These are phyloP conservation scores for Chrysoporthe austroafricana DNA, from an alignment of 2,329 filamentous ascomycete species.

Conservation along the genomic window DNA sequence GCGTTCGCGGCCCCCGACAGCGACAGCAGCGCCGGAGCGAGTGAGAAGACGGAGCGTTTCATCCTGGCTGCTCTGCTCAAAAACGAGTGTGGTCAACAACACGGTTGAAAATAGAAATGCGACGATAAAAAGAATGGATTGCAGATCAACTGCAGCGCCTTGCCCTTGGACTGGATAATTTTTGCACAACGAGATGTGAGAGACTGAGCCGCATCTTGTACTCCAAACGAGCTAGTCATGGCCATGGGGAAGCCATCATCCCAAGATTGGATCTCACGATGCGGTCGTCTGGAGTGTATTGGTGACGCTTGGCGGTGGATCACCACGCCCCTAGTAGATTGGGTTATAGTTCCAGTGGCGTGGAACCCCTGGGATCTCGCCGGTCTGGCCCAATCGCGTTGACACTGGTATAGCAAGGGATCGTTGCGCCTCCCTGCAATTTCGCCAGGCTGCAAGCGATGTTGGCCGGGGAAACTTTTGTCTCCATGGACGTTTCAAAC, in stretches of 20 bases:
- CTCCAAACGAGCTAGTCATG: not conserved
- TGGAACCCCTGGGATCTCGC: conserved; percentile 18
- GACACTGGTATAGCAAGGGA: not conserved
- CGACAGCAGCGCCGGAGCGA: conserved; percentile 23
- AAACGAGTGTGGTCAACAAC: conserved; percentile 24
- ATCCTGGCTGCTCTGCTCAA: not conserved
- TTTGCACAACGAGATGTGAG: not conserved
- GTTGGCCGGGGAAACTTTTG: conserved; percentile 18
- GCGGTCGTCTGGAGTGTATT: conserved; percentile 16
- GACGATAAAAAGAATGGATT: conserved; percentile 23
- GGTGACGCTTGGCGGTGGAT: conserved; percentile 15
- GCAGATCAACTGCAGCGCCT: conserved; percentile 28
- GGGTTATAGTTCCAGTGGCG: conserved; percentile 10
- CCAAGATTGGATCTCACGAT: conserved; percentile 20
- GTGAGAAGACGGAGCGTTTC: conserved; percentile 17
- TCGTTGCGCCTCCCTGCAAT: not conserved
- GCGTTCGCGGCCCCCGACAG: conserved; percentile 21
- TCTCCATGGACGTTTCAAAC: conserved; percentile 25
- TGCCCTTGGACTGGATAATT: not conserved
- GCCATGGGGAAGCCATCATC: not conserved
- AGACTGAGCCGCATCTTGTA: conserved; percentile 13
- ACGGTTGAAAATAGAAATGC: conserved; percentile 16
- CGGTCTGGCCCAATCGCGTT: conserved; percentile 7
- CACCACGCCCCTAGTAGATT: not conserved
- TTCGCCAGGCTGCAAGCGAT: not conserved